Evolutionary conservation across 2,329 filamentous ascomycete species (phyloP).

Genomic region (Colletotrichum sp.): DNA sequence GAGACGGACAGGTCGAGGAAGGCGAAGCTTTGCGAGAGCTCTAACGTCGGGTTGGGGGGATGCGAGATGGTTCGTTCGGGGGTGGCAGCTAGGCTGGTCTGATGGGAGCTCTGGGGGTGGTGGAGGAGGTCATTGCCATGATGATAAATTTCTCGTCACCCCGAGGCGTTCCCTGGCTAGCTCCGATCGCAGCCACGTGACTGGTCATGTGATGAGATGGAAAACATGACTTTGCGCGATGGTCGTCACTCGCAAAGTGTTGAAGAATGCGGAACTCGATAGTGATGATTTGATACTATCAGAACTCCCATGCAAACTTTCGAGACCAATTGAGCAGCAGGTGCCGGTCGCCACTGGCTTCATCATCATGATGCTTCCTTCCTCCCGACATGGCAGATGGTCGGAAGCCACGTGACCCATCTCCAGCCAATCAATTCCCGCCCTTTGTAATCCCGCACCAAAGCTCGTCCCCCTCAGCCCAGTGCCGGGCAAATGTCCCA

Average conservation of each 20-base stretch:
- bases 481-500: slow-evolving; percentile 11
- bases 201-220: background rate
- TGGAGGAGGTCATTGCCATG: slow-evolving; percentile 16
- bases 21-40: background rate
- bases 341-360: background rate
- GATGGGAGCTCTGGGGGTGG: slow-evolving; percentile 6
- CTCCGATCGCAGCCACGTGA: slow-evolving; percentile 14
- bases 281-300: accelerated
- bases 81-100: background rate
- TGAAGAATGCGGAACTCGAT: accelerated
- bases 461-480: slow-evolving; percentile 13
- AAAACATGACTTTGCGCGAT: background rate
- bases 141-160: slow-evolving; percentile 27
- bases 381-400: background rate
- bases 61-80: slow-evolving; percentile 2
- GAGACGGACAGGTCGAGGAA: background rate
- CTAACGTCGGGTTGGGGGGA: background rate
- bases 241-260: too few relatives aligned
- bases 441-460: slow-evolving; percentile 26
- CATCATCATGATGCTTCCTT: background rate
- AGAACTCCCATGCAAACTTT: accelerated
- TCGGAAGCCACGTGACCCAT: slow-evolving; percentile 2
- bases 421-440: slow-evolving; percentile 20
- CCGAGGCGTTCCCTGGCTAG: slow-evolving; percentile 14
- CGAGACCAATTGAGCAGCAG: background rate